phyloP scores from a whole-genome alignment of 192 early-diverging fungal genomes.

The Paraglomus occultum region DNA sequence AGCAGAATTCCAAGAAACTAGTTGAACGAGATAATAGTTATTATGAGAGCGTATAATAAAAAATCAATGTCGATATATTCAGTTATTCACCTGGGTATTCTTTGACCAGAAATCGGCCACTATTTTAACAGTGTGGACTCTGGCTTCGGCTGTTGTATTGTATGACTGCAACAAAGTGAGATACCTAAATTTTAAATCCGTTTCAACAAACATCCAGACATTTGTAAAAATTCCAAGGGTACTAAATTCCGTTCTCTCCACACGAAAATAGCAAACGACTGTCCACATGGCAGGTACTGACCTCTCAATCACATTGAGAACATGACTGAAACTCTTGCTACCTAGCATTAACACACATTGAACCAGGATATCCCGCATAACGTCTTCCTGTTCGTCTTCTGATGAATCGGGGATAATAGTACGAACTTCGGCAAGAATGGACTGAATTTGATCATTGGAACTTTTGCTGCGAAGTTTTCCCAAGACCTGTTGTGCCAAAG shows the following conservation, averaged over 20 bases:
- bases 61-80: background rate
- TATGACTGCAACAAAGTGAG: conserved; percentile 58
- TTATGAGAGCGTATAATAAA: background rate
- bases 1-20: conserved; percentile 88
- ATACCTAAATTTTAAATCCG: conserved; percentile 46
- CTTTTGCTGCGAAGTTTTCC: conserved; percentile 46
- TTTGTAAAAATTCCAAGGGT: background rate
- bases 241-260: background rate
- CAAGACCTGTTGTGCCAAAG: conserved; percentile 40
- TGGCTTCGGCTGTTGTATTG: conserved; percentile 61
- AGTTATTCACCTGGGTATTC: conserved; percentile 63
- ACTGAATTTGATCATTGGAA: conserved; percentile 46
- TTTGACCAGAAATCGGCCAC: conserved; percentile 84
- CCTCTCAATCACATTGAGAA: conserved; percentile 88
- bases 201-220: background rate
- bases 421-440: conserved; percentile 45
- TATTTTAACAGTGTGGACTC: conserved; percentile 71
- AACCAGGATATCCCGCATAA: conserved; percentile 69
- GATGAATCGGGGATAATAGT: conserved; percentile 32
- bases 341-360: conserved; percentile 86
- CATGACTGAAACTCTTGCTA: conserved; percentile 91
- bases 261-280: background rate
- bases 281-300: conserved; percentile 34
- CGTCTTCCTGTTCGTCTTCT: conserved; percentile 47
- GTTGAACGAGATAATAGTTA: background rate